phyloP scores from a whole-genome alignment of 2,329 filamentous ascomycete genomes.

The Colletotrichum tamarilloi region DNA sequence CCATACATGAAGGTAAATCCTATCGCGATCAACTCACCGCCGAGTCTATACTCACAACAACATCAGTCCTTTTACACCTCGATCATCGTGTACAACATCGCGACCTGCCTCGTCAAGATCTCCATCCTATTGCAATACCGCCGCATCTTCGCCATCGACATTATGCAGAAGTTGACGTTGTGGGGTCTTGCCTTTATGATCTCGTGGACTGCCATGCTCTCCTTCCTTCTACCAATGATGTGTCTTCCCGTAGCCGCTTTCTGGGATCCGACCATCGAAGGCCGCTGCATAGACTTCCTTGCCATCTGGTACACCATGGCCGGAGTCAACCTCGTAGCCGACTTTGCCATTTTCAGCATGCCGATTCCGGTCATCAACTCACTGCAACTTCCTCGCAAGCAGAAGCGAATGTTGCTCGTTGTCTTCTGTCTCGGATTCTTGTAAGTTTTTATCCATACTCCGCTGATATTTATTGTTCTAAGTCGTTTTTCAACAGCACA shows the following conservation, averaged over 20 bases:
- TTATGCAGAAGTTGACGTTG: slow-evolving; percentile 39
- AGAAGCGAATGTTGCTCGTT: slow-evolving; percentile 39
- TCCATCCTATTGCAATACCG: slow-evolving; percentile 53
- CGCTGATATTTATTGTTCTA: not conserved
- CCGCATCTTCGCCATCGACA: slow-evolving; percentile 47
- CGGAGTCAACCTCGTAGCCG: slow-evolving; percentile 41
- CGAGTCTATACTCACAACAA: not conserved
- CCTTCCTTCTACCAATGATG: slow-evolving; percentile 42
- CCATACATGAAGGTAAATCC: slow-evolving; percentile 38
- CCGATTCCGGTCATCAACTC: slow-evolving; percentile 41
- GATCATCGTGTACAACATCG: slow-evolving; percentile 48
- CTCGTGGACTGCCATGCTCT: slow-evolving; percentile 43
- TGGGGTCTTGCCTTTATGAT: slow-evolving; percentile 41
- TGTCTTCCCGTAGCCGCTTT: slow-evolving; percentile 44
- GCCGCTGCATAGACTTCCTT: slow-evolving; percentile 42
- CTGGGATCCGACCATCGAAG: slow-evolving; percentile 38
- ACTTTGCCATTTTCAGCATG: slow-evolving; percentile 41
- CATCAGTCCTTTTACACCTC: slow-evolving; percentile 44
- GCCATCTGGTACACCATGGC: slow-evolving; percentile 44
- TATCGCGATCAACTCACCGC: not conserved
- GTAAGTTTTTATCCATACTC: slow-evolving; percentile 33
- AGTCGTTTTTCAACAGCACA: slow-evolving; percentile 35
- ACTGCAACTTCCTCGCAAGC: slow-evolving; percentile 38
- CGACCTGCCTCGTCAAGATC: slow-evolving; percentile 47
- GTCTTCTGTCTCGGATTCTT: slow-evolving; percentile 44